Evolutionary conservation across 495 filamentous ascomycete genomes (phyloP).

Genomic region (Physcia stellaris): DNA sequence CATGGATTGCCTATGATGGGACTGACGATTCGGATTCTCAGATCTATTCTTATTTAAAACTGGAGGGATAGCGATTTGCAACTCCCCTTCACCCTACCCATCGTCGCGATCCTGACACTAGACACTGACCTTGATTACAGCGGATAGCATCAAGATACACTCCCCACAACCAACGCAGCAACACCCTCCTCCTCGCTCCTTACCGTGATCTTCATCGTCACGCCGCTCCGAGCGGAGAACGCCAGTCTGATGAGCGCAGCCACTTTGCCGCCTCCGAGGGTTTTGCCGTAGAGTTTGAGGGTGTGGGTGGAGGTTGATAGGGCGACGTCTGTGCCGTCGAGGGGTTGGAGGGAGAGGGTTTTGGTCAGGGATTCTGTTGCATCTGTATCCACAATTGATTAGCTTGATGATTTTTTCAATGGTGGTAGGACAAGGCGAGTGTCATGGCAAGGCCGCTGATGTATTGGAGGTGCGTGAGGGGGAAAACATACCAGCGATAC

Average conservation of each 20-base stretch:
- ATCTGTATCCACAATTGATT: conserved; percentile 37
- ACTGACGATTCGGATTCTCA: not conserved
- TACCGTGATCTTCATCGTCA: conserved; percentile 86
- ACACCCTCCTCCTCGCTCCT: conserved; percentile 87
- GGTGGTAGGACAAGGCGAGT: not conserved
- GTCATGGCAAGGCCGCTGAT: not conserved
- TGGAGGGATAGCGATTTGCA: not conserved
- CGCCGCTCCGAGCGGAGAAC: conserved; percentile 77
- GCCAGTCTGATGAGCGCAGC: conserved; percentile 87
- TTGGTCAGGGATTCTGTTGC: conserved; percentile 84
- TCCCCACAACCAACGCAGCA: conserved; percentile 68
- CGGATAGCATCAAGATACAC: conserved; percentile 80
- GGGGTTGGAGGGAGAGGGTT: conserved; percentile 76
- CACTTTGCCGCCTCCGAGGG: conserved; percentile 78
- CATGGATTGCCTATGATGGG: too few species aligned
- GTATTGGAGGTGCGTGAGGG: not conserved
- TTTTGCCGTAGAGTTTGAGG: conserved; percentile 92
- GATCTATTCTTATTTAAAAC: too few species aligned
- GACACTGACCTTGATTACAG: not conserved
- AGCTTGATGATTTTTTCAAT: not conserved
- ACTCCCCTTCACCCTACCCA: not conserved
- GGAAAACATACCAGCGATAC: conserved; percentile 79
- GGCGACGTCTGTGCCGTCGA: conserved; percentile 85
- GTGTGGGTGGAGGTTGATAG: conserved; percentile 82
- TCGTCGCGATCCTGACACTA: not conserved